Evolutionary conservation across 345 rosid species (phyloP), one percentile per base, ranked within the genome.

Genomic region (Raphanus raphanistrum): DNA sequence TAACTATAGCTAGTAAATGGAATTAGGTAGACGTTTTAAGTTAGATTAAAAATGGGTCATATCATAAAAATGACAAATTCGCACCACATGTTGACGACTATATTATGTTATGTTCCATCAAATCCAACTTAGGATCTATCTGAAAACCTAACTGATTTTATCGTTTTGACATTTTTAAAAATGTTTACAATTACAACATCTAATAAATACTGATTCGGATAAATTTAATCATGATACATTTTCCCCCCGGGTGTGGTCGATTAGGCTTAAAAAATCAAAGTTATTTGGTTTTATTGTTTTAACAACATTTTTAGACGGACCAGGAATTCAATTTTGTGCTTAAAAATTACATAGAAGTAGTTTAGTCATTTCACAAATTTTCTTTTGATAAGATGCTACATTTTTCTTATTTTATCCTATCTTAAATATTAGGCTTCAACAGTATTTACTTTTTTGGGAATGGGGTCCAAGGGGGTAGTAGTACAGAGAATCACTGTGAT

Each of bases 101-200:
- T 73, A 66, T 72, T 72, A 78, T 79, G 74, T 60, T 73, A 52
- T 72, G 82, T 79, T 73, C 13, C 82, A 79, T 79, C 82, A 79
- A 79, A 67, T 73, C 69, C 73, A 72, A 79, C 74, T 79, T 73
- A 72, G 69, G n/a, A 79, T 52, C 78, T 61, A 26, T 29, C 50
- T 61, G 70, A 36, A 66, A 79, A 79, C 70, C 64, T 61, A 73
- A 7, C 63, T 72, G 74, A 50, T 32, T 58, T 64, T 71, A 38
- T 71, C 3, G 66, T 5, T 54, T 54, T 10, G 43, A 58, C 55
- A 25, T 10, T n/a, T 35, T 35, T 5, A 0, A 1, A 43, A 11
- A 45, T 45, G 52, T 13, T 45, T 45, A 13, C 55, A 48, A 1
- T 48, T 48, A 13, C 17, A 48, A 48, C 55, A 48, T 12, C n/a